Percentiles rank a stretch among this genome's conserved stretches.
Conservation (phyloP, 2,329 filamentous ascomycete genomes). For the Neurospora crassa region DNA sequence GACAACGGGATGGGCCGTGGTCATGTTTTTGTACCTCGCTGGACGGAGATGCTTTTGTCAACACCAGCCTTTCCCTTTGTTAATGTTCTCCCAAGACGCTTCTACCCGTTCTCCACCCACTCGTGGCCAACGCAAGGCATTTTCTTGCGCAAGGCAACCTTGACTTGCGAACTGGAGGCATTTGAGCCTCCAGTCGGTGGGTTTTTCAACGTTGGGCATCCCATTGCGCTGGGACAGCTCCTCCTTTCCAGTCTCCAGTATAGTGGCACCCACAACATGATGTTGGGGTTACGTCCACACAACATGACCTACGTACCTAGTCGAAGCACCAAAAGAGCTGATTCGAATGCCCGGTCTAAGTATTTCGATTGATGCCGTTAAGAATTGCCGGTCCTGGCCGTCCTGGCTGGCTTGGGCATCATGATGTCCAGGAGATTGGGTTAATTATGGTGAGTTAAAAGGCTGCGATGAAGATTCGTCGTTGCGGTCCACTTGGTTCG, state of each 20-base stretch:
- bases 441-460: background rate
- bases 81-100: background rate
- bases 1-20: background rate
- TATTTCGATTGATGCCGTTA: background rate
- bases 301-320: background rate
- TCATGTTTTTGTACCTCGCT: background rate
- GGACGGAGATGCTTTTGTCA: background rate
- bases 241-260: background rate
- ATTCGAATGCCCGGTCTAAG: background rate
- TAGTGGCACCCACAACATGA: background rate
- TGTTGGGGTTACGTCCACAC: background rate
- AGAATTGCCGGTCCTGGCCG: background rate
- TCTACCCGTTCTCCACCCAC: background rate
- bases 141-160: background rate
- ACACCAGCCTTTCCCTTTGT: background rate
- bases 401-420: background rate
- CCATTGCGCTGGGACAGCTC: background rate
- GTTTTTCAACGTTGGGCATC: background rate
- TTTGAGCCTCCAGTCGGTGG: background rate
- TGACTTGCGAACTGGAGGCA: background rate
- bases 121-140: background rate
- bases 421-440: background rate
- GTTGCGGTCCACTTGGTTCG: background rate
- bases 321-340: background rate
- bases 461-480: background rate